Conservation (phyloP, 768 basidiomycete species). For the Macrolepiota dolichaula region DNA sequence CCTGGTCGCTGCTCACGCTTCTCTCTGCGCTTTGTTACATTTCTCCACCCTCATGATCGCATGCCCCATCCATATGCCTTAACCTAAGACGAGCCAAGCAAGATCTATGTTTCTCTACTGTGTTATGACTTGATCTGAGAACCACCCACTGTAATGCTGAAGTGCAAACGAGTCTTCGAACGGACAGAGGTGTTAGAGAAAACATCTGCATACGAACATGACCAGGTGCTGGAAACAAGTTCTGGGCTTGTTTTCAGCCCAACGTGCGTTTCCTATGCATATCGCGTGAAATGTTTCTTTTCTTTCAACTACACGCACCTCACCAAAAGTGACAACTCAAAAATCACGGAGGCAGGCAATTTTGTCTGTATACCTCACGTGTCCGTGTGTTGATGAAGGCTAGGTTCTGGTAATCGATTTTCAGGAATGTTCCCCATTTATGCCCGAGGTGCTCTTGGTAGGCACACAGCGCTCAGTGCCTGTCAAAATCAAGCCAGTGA, state of each 20-base stretch:
- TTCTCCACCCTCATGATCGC: not conserved
- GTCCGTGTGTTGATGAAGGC: not conserved
- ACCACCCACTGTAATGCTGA: not conserved
- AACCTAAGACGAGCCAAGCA: not conserved
- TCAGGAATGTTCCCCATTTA: not conserved
- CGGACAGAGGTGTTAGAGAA: too few relatives aligned
- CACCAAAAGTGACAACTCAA: too few relatives aligned
- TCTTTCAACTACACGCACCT: too few relatives aligned
- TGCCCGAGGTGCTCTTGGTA: not conserved
- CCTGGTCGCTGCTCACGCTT: not conserved
- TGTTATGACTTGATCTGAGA: not conserved
- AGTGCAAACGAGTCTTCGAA: too few relatives aligned
- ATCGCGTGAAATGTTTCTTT: too few relatives aligned
- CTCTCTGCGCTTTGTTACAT: not conserved
- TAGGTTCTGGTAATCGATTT: not conserved
- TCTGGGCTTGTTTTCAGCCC: too few relatives aligned
- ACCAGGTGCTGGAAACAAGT: too few relatives aligned
- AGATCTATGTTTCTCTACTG: not conserved
- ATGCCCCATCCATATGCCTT: constrained; percentile 3
- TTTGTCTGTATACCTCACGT: not conserved
- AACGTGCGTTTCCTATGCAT: too few relatives aligned
- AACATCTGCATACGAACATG: too few relatives aligned
- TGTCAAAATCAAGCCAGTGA: too few relatives aligned
- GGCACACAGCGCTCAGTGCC: not conserved
- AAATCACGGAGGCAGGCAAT: too few relatives aligned